A percentile compares a stretch with the other conserved stretches of the same genome.
These are phyloP conservation scores for Lolium rigidum DNA, from an alignment of 176 grass and related monocot genomes.

Conservation along the genomic window DNA sequence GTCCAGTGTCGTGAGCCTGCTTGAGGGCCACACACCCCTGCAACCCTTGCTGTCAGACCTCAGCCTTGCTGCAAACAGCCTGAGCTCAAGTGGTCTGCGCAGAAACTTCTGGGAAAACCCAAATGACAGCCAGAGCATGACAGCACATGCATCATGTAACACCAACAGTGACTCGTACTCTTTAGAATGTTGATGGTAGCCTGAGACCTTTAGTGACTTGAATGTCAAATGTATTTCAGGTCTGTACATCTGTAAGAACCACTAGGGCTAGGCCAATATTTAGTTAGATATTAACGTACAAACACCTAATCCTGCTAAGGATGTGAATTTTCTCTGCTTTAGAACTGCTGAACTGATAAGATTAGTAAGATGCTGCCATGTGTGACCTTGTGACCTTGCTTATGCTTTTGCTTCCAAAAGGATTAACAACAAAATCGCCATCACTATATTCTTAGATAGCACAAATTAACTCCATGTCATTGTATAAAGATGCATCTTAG, in stretches of 20 bases:
- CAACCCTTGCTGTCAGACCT: constrained; percentile 68
- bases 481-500: constrained; percentile 1
- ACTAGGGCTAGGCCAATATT: constrained; percentile 3
- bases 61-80: constrained; percentile 48
- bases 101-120: constrained; percentile 80
- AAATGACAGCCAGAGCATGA: constrained; percentile 54
- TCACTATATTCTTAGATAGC: constrained; percentile 29
- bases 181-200: constrained; percentile 39
- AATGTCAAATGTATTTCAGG: constrained; percentile 25
- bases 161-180: constrained; percentile 40
- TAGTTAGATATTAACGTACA: neutral
- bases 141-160: constrained; percentile 41
- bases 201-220: constrained; percentile 36
- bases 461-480: constrained; percentile 2
- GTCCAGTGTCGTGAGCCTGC: constrained; percentile 83
- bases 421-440: constrained; percentile 3
- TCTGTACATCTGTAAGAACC: constrained; percentile 39
- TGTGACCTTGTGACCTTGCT: neutral
- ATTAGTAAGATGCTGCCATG: constrained; percentile 1
- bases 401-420: constrained; percentile 16
- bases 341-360: constrained; percentile 2
- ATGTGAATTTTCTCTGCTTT: neutral
- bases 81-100: constrained; percentile 45
- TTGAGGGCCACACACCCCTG: constrained; percentile 65
- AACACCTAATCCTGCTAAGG: neutral